These are phyloP conservation scores for Rhodotorula babjevae DNA, from an alignment of 768 basidiomycete species.

Conservation along the genomic window DNA sequence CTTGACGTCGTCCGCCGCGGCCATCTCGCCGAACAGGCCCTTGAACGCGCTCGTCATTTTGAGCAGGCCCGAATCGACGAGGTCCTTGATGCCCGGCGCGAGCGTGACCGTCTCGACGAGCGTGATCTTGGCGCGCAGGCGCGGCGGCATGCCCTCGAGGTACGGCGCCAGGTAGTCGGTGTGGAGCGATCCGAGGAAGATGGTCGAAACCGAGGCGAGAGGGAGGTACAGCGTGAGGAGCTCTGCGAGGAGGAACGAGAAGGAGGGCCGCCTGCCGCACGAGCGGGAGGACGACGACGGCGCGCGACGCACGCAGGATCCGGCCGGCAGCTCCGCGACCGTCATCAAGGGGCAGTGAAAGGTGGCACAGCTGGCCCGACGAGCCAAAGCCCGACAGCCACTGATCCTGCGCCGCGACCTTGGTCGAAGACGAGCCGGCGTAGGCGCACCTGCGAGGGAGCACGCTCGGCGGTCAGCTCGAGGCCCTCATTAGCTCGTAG, in stretches of 20 bases:
- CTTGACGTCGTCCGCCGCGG: too few relatives aligned
- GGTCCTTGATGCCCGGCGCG: not conserved
- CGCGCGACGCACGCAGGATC: not conserved
- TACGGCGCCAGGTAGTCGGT: slow-evolving; percentile 1
- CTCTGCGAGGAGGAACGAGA: not conserved
- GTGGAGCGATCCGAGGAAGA: slow-evolving; percentile 20
- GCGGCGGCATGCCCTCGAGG: not conserved
- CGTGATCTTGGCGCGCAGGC: not conserved
- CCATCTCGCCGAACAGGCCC: slow-evolving; percentile 8
- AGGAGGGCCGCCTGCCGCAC: not conserved
- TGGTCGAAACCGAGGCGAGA: not conserved
- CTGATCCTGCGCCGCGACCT: not conserved
- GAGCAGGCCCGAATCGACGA: not conserved
- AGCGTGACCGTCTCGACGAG: slow-evolving; percentile 2
- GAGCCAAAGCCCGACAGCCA: not conserved
- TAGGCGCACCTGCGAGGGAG: not conserved
- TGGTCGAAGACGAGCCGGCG: not conserved
- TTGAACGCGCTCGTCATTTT: not conserved
- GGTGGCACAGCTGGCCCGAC: not conserved
- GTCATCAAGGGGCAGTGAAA: not conserved
- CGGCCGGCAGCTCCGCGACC: too few relatives aligned
- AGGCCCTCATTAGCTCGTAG: too few relatives aligned
- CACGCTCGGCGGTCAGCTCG: not conserved
- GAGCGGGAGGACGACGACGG: too few relatives aligned
- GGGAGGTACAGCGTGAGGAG: slow-evolving; percentile 10